phyloP scores from a whole-genome alignment of 768 basidiomycete genomes.

The Podaxis mareebaensis region DNA sequence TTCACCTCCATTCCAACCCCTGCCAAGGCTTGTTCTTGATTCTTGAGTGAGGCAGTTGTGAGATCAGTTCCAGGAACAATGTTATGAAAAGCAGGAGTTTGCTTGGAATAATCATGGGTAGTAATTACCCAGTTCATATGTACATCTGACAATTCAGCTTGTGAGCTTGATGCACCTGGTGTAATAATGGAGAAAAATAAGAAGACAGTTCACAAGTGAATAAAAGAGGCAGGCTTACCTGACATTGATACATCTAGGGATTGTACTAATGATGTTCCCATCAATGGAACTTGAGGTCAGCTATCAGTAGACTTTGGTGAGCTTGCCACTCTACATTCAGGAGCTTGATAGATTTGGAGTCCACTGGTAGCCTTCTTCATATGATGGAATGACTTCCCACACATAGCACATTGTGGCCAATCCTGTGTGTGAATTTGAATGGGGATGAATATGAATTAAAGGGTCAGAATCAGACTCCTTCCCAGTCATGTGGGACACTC shows the following conservation, averaged over 20 bases:
- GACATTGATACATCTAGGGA: neutral
- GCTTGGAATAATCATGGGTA: neutral
- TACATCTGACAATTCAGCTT: no score
- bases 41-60: neutral
- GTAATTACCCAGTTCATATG: no score
- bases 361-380: neutral
- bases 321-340: neutral
- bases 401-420: neutral
- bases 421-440: neutral
- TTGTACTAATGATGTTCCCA: neutral
- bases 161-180: neutral
- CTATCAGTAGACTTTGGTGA: neutral
- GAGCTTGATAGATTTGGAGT: neutral
- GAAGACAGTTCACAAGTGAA: neutral
- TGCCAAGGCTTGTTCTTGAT: neutral
- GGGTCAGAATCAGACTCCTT: neutral
- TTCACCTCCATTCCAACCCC: neutral
- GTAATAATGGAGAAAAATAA: neutral
- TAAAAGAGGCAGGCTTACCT: neutral
- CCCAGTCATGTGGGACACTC: neutral
- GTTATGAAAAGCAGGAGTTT: neutral
- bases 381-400: neutral
- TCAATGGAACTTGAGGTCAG: neutral
- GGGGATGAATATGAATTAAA: no score
- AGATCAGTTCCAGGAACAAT: neutral